Base-by-base conservation (phyloP, 176 grass and related monocot species). In the Pontederia crassipes region DNA sequence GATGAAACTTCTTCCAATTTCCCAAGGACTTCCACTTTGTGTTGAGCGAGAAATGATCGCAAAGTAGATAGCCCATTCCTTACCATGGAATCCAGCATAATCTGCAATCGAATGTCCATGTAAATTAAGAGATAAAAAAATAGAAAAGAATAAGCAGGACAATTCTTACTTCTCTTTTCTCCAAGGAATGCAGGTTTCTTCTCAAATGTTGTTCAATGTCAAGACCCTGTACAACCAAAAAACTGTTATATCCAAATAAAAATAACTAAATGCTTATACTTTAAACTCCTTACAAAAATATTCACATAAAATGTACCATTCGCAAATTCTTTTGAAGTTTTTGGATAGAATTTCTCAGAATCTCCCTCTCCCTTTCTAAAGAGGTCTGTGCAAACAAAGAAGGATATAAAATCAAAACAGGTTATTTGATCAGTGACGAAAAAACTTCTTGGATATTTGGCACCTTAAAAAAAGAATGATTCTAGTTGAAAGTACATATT, bases 291-390 rank as follows among this genome's bases (percentile, higher is more conserved):
- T 68, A 8, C 52, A 69, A 28, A 32, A 69, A 55, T 32, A 64
- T 12, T 47, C 50, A 64, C 17, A 40, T 24, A 40, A 40, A 40
- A 40, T 7, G 6, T 91, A 91, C 87, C 92, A 97, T 91, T 62
- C 74, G 85, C 75, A 97, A 78, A 72, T 90, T 97, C 75, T 61
- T 85, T 88, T 97, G 92, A 51, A 97, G 84, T 64, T 96, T 96
- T 20, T 77, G 60, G 26, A 91, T 85, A 82, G 89, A 85, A 68
- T 65, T 78, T 74, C 79, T 97, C 72, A 97, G 76, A 49, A 81
- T 69, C 46, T 88, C 79, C 63, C 73, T 97, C 66, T 91, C 92
- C 57, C 76, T 70, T 83, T 88, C 79, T 73, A 97, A 74, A 80
- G 83, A 88, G 59, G 81, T 84, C 92, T 97, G 66, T 32, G 62